Evolutionary conservation across 352 stramenopile species (phyloP).

Genomic region (Phytophthora sp.): DNA sequence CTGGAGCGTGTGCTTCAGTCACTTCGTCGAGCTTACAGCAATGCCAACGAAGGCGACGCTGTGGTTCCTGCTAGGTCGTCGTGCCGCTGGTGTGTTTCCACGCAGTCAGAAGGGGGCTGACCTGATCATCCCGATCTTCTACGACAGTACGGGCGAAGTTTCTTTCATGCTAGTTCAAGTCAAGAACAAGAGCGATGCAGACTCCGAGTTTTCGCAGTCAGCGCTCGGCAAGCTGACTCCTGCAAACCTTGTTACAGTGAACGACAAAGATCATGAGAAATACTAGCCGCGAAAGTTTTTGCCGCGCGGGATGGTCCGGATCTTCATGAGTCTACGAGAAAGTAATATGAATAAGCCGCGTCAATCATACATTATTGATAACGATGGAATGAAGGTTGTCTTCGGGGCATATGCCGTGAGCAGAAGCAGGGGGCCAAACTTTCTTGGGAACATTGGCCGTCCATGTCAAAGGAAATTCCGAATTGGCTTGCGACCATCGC

Average conservation of each 20-base stretch:
- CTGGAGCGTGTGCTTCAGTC: slow-evolving; percentile 1
- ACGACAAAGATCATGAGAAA: not conserved
- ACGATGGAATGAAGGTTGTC: not conserved
- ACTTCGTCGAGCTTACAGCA: not conserved
- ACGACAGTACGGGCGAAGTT: not conserved
- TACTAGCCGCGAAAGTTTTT: not conserved
- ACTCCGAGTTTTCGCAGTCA: not conserved
- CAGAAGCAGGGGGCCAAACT: too few species aligned
- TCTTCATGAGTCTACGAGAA: not conserved
- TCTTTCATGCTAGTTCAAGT: not conserved
- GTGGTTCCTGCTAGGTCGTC: not conserved
- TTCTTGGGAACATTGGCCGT: too few species aligned
- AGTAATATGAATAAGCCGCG: too few species aligned
- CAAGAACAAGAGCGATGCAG: not conserved
- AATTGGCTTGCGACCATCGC: too few species aligned
- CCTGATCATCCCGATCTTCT: slow-evolving; percentile 3
- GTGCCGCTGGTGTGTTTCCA: not conserved
- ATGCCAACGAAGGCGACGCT: not conserved
- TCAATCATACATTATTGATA: not conserved
- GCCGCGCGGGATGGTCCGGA: not conserved
- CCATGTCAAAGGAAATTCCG: too few species aligned
- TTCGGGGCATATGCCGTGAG: not conserved
- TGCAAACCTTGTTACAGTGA: not conserved
- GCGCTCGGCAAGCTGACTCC: not conserved
- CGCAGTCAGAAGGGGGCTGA: not conserved